Evolutionary conservation across 192 early-diverging fungal genomes (phyloP), one percentile per base, ranked within the genome.

Genomic region (Umbelopsis isabellina): DNA sequence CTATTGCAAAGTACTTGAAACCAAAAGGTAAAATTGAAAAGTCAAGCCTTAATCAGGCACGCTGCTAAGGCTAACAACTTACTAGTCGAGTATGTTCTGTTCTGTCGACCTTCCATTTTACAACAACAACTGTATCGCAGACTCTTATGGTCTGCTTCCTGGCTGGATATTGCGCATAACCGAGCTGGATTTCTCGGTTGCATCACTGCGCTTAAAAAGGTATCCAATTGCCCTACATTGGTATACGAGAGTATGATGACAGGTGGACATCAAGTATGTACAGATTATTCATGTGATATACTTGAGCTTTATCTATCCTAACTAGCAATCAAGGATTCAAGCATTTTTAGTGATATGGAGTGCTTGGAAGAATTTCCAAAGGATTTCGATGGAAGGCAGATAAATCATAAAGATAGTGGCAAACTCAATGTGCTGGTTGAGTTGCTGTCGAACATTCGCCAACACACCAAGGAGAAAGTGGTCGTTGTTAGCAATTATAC

Each of bases 401-500:
- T 81, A 8, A 69, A 72, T 12, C 78, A 83, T 45, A 74, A 72
- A 23, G 69, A 73, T 12, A 64, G 70, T 51, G 67, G 67, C 20
- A 52, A 50, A 25, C 55, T 66, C 18, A 21, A 46, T n/a, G 20
- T 52, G 25, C 65, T 78, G 30, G 61, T 58, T 30, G 44, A 46
- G 20, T 23, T 69, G 21, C 35, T 48, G 5, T n/a, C 33, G 44
- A 41, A 71, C 13, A 27, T 71, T 18, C 49, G 53, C 16, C 41
- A 52, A 20, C 47, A 68, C 37, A 83, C 84, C 10, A 25, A 64
- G 2, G 84, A 85, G 47, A 85, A 88, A 67, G 85, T 91, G 5
- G 89, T 91, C 0, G 69, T 91, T 4, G 88, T 91, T 13, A 90
- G 88, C 16, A 89, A 90, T 68, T 91, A 83, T 68, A 89, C 87